Evolutionary conservation across 108 stramenopile genomes (phyloP).

Genomic region (Seminavis robusta): DNA sequence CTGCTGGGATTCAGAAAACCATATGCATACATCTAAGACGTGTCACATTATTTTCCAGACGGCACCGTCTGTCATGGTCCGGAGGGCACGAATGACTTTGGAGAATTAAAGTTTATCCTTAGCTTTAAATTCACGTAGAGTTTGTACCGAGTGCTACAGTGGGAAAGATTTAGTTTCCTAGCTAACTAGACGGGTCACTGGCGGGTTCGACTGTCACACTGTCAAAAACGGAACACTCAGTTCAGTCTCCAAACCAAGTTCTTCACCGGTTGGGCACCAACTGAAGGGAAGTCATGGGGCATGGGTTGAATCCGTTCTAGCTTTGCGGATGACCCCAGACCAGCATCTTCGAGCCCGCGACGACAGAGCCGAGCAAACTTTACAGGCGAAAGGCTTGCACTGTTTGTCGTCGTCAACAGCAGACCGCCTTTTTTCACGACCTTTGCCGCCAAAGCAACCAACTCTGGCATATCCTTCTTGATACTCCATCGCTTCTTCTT

Average conservation of each 20-base stretch:
- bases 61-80: too few species aligned
- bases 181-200: too few species aligned
- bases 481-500: conserved; percentile 84
- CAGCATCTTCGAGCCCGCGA: conserved; percentile 61
- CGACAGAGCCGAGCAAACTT: conserved; percentile 67
- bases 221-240: too few species aligned
- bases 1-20: too few species aligned
- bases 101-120: too few species aligned
- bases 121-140: too few species aligned
- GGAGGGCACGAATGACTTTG: too few species aligned
- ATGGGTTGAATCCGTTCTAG: conserved; percentile 79
- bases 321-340: conserved; percentile 42
- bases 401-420: conserved; percentile 76
- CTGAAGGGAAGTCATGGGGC: conserved; percentile 73
- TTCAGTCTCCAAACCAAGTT: conserved; percentile 62
- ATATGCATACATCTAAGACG: too few species aligned
- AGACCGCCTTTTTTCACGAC: conserved; percentile 73
- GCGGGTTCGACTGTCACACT: too few species aligned
- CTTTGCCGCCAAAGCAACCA: conserved; percentile 71
- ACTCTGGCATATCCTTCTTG: conserved; percentile 66
- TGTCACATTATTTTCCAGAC: too few species aligned
- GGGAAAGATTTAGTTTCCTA: too few species aligned
- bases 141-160: too few species aligned
- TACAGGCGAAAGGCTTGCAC: conserved; percentile 51
- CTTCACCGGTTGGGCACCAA: conserved; percentile 67